phyloP scores from a whole-genome alignment of 495 filamentous ascomycete genomes.

The Mytilinidion resinicola region DNA sequence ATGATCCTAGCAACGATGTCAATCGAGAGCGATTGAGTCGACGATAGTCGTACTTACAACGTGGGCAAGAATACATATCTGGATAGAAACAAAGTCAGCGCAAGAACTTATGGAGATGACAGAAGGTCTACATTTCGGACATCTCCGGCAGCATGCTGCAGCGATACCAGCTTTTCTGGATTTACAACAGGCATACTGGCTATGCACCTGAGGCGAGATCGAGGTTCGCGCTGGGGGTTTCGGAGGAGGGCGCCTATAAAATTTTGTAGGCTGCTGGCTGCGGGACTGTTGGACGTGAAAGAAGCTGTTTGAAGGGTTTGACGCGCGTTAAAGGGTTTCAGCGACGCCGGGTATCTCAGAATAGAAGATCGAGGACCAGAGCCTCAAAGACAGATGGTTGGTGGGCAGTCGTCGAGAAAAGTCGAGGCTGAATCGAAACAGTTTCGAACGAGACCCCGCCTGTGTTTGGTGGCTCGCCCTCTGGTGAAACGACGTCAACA shows the following conservation, averaged over 20 bases:
- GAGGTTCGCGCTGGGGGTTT: too few species aligned
- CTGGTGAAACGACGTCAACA: too few species aligned
- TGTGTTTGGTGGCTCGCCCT: too few species aligned
- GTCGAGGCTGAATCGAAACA: too few species aligned
- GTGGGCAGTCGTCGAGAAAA: too few species aligned
- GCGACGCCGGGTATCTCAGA: not conserved
- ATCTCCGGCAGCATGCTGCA: constrained; percentile 77
- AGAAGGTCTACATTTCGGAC: constrained; percentile 67
- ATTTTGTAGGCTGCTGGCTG: too few species aligned
- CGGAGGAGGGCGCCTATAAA: too few species aligned
- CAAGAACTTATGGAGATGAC: not conserved
- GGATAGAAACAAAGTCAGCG: constrained; percentile 31
- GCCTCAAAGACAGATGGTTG: too few species aligned
- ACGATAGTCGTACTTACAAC: constrained; percentile 56
- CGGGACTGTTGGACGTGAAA: too few species aligned
- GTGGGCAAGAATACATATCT: constrained; percentile 98
- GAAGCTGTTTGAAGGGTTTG: too few species aligned
- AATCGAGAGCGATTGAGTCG: constrained; percentile 1
- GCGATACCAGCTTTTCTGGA: constrained; percentile 74
- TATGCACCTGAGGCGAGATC: not conserved
- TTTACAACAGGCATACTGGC: constrained; percentile 78
- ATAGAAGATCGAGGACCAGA: too few species aligned
- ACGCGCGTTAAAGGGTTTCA: constrained; percentile 5
- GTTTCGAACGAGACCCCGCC: too few species aligned
- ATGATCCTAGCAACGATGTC: constrained; percentile 57